Evolutionary conservation across 345 rosid species (phyloP), one percentile per base, ranked within the genome.

Genomic region (Diplotaxis tenuifolia): DNA sequence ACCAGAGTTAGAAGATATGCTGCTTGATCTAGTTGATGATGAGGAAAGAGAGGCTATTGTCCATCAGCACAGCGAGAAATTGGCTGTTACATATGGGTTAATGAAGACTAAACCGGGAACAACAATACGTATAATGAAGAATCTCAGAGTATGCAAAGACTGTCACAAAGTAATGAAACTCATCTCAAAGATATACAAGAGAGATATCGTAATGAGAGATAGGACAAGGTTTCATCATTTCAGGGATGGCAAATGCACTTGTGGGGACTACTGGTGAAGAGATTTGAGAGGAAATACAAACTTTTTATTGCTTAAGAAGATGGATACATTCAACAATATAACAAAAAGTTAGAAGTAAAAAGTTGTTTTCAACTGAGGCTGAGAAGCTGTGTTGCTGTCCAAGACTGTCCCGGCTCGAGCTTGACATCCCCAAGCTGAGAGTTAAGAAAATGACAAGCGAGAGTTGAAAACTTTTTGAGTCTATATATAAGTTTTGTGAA

Each of bases 381-480:
- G 49, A 94, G 87, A 65, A 76, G 85, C 75, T 94, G 98, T 79
- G 80, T 89, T 54, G 97, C 97, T 6, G 76, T 85, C 98, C 97
- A 94, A 53, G 93, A 86, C 78, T 87, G 86, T 49, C 83, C 68
- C 1, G 98, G 96, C 74, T 88, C 87, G 29, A 94, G 86, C 82
- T 84, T 80, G 66, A 91, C 96, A 50, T 74, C 82, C 64, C 88
- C 91, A 67, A 91, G 88, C 98, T 94, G 90, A 54, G 64, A 53
- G 53, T 16, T 73, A 78, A 81, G 10, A 6, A n/a, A 40, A 40
- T 11, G 42, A 18, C 18, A 71, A 62, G 62, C 64, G 56, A 66
- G 62, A 65, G 57, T 65, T 22, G 10, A 22, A 70, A 23, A 29
- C 9, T 42, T 11, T 21, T 9, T 4, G n/a, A 65, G 32, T 45